Percentiles rank a stretch among this genome's conserved stretches.
Conservation (phyloP, 768 basidiomycete species). For the Xanthoconium stramineum region DNA sequence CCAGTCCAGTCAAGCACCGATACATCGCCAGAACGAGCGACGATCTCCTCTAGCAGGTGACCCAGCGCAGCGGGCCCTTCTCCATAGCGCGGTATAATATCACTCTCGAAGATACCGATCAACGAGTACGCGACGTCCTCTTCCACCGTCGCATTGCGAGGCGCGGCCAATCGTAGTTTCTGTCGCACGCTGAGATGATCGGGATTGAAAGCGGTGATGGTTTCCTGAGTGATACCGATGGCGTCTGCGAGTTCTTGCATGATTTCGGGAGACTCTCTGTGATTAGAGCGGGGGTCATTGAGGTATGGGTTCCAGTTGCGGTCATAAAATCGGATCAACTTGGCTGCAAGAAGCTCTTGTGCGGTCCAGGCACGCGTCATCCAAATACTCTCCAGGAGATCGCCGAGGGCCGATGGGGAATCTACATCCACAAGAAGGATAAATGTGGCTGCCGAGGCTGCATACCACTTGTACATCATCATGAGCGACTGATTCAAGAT, state of each 20-base stretch:
- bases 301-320: not conserved
- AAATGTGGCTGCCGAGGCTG: too few species aligned
- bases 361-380: too few species aligned
- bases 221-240: not conserved
- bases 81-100: not conserved
- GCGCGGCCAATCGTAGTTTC: slow-evolving; percentile 12
- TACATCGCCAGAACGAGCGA: slow-evolving; percentile 7
- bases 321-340: not conserved
- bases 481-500: too few species aligned
- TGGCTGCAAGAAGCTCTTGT: slow-evolving; percentile 1
- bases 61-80: slow-evolving; percentile 3
- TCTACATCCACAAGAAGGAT: too few species aligned
- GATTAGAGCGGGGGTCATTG: not conserved
- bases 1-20: slow-evolving; percentile 13
- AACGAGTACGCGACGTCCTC: slow-evolving; percentile 10
- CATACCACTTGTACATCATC: too few species aligned
- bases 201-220: slow-evolving; percentile 2
- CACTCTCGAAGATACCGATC: slow-evolving; percentile 8
- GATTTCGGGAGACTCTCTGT: not conserved
- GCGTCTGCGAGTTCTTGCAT: slow-evolving; percentile 8
- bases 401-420: too few species aligned
- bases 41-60: slow-evolving; percentile 12
- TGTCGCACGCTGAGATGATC: slow-evolving; percentile 4
- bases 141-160: slow-evolving; percentile 3
- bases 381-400: slow-evolving; percentile 6